A percentile compares a stretch with the other conserved stretches of the same genome.
These are phyloP conservation scores for Phycomyces blakesleeanus DNA, from an alignment of 192 early-diverging fungal species.

Conservation along the genomic window DNA sequence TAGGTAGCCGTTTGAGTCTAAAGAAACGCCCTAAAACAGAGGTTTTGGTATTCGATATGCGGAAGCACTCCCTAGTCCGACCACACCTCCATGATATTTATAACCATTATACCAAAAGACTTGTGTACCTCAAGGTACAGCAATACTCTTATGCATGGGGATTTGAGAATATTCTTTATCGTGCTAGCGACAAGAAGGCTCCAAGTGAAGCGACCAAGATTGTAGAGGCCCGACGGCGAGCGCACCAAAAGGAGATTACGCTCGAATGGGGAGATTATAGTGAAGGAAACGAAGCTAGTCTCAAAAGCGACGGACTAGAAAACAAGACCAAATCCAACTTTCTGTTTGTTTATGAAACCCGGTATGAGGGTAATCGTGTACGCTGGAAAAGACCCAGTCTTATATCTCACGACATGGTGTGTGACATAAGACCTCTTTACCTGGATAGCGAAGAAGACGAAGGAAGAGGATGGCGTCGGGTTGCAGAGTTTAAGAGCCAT, in stretches of 20 bases:
- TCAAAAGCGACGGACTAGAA: neutral
- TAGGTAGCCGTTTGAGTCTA: neutral
- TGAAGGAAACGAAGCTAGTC: no score
- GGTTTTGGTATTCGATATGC: slow-evolving; percentile 16
- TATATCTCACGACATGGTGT: slow-evolving; percentile 30
- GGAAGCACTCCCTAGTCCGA: slow-evolving; percentile 20
- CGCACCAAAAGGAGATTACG: slow-evolving; percentile 33
- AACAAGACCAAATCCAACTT: slow-evolving; percentile 18
- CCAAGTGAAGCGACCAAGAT: slow-evolving; percentile 8
- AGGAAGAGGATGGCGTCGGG: slow-evolving; percentile 5
- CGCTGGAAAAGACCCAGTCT: slow-evolving; percentile 29
- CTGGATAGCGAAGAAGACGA: slow-evolving; percentile 3
- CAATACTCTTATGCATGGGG: slow-evolving; percentile 38
- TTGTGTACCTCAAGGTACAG: slow-evolving; percentile 27
- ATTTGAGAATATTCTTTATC: slow-evolving; percentile 32
- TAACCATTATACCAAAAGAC: slow-evolving; percentile 19
- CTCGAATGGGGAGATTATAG: slow-evolving; percentile 23
- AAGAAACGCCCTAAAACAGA: slow-evolving; percentile 8
- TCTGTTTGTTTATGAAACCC: slow-evolving; percentile 25
- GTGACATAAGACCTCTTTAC: slow-evolving; percentile 15
- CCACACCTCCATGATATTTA: slow-evolving; percentile 34
- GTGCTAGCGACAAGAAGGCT: neutral
- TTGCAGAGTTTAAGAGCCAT: slow-evolving; percentile 36
- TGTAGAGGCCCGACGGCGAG: slow-evolving; percentile 23
- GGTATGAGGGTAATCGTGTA: slow-evolving; percentile 20